These are phyloP conservation scores for Xylaria sp. DNA, from an alignment of 2,329 filamentous ascomycete genomes.

Conservation along the genomic window DNA sequence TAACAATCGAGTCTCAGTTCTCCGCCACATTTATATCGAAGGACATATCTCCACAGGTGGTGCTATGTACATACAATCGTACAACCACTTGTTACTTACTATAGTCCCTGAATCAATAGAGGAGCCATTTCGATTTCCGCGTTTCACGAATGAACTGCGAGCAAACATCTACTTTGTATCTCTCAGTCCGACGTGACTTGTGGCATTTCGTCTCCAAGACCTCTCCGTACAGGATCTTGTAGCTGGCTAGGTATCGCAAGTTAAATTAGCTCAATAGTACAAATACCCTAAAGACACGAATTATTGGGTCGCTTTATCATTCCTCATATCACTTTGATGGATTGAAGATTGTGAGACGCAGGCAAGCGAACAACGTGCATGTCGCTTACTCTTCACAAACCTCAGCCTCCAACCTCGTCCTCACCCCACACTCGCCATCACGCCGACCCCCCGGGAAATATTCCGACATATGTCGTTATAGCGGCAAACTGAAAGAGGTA, in stretches of 20 bases:
- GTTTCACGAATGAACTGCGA: neutral
- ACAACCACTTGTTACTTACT: neutral
- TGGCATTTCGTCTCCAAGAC: neutral
- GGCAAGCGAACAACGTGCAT: conserved; percentile 17
- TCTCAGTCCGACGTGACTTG: conserved; percentile 1
- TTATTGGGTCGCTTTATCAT: neutral
- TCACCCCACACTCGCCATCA: neutral
- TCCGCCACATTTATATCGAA: too few species aligned
- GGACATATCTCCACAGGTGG: neutral
- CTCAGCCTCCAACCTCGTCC: conserved; percentile 7
- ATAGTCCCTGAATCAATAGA: neutral
- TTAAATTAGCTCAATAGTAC: neutral
- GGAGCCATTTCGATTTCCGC: neutral
- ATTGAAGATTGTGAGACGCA: neutral
- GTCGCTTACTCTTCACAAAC: conserved; percentile 11
- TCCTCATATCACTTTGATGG: conserved; percentile 1
- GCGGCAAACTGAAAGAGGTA: neutral
- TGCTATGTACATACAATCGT: neutral
- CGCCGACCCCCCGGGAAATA: neutral
- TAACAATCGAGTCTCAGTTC: conserved; percentile 10
- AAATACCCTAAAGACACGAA: neutral
- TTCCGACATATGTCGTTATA: neutral
- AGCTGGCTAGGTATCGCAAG: neutral
- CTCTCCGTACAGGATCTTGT: neutral
- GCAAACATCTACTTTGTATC: neutral